Percentiles rank a stretch among this genome's conserved stretches.
phyloP scores from a whole-genome alignment of 805 yeast species.

The Candida cerambycidarum region DNA sequence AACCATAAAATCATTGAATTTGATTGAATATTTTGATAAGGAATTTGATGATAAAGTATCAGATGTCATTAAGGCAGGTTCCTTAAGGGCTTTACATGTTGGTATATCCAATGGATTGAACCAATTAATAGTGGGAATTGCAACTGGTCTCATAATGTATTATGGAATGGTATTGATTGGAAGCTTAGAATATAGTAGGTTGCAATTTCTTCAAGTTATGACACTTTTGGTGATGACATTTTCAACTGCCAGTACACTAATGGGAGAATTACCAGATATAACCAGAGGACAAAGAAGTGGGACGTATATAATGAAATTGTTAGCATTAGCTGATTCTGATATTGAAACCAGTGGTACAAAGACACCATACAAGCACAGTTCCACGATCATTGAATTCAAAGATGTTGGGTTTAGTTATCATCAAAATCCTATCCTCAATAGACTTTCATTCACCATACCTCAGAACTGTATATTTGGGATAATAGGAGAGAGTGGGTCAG shows the following conservation, averaged over 20 bases:
- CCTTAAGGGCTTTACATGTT: constrained; percentile 53
- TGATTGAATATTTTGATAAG: constrained; percentile 47
- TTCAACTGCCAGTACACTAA: constrained; percentile 56
- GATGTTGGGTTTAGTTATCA: constrained; percentile 54
- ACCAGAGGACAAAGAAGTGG: constrained; percentile 79
- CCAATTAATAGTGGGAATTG: constrained; percentile 51
- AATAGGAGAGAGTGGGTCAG: constrained; percentile 87
- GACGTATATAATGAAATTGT: constrained; percentile 43
- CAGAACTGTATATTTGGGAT: constrained; percentile 60
- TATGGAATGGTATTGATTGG: constrained; percentile 79
- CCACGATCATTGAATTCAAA: constrained; percentile 34
- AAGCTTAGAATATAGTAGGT: constrained; percentile 49
- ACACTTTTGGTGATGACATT: constrained; percentile 74
- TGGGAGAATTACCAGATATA: constrained; percentile 73
- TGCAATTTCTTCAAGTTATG: constrained; percentile 66
- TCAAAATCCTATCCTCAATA: constrained; percentile 31
- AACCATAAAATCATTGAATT: constrained; percentile 59
- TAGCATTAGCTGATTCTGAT: constrained; percentile 30
- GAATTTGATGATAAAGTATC: constrained; percentile 33
- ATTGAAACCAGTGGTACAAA: constrained; percentile 38
- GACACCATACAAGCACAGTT: constrained; percentile 21
- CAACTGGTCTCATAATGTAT: constrained; percentile 73
- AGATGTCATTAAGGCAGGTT: constrained; percentile 40
- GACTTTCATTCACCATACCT: constrained; percentile 43
- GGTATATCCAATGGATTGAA: constrained; percentile 69